phyloP scores from a whole-genome alignment of 2,329 filamentous ascomycete genomes.

The Colletotrichum costaricense region DNA sequence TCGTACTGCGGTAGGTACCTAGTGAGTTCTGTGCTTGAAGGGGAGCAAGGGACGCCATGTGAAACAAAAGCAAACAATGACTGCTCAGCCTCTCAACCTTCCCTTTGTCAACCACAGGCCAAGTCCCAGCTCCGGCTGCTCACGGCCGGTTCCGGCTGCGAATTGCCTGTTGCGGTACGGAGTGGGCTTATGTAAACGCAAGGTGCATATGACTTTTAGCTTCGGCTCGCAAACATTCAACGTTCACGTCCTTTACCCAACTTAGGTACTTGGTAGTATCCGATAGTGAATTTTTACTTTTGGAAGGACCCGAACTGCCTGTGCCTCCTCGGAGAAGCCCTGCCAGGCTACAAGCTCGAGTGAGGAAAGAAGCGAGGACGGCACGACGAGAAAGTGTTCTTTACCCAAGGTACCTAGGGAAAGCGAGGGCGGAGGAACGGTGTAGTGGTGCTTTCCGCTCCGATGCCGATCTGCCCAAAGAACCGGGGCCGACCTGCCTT shows the following conservation, averaged over 20 bases:
- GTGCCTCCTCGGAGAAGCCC: neutral
- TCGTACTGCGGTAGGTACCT: neutral
- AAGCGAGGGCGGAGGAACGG: neutral
- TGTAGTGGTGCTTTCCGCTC: neutral
- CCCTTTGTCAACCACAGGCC: neutral
- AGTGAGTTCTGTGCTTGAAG: neutral
- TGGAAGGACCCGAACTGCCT: neutral
- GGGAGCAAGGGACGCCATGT: neutral
- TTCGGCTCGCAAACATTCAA: no score
- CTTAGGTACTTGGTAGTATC: no score
- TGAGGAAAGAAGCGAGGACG: neutral
- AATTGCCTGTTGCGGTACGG: neutral
- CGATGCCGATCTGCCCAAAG: neutral
- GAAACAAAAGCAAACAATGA: constrained; percentile 1
- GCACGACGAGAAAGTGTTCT: no score
- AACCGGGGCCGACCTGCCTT: constrained; percentile 12
- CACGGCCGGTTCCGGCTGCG: neutral
- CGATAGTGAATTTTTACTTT: no score
- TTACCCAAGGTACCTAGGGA: neutral
- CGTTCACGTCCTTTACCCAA: no score
- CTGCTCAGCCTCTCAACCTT: no score
- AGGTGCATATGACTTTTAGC: neutral
- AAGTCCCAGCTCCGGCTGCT: neutral
- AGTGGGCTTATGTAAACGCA: neutral
- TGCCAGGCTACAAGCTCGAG: neutral